Evolutionary conservation across 192 early-diverging fungal species (phyloP).

Genomic region (Dissophora ornata): DNA sequence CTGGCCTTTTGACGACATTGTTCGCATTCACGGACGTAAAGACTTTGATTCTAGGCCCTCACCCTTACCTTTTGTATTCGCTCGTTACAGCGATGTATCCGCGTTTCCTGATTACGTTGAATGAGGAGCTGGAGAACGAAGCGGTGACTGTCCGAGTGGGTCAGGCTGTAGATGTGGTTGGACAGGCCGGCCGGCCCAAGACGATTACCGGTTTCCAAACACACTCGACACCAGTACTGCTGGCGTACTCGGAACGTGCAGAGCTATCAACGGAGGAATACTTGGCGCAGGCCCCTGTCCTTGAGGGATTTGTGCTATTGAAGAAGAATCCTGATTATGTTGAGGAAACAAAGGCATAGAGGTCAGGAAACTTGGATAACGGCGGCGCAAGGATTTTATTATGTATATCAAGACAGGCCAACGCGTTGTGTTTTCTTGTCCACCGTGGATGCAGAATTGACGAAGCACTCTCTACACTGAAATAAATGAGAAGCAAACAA

Average conservation of each 20-base stretch:
- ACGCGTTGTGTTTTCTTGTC: too few species aligned
- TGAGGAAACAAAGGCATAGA: constrained; percentile 72
- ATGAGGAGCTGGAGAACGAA: constrained; percentile 87
- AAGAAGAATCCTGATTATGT: constrained; percentile 93
- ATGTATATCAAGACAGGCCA: constrained; percentile 3
- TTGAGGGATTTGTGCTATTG: constrained; percentile 97
- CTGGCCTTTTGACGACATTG: constrained; percentile 88
- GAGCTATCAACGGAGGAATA: constrained; percentile 99
- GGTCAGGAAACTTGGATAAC: background rate
- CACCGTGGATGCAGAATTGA: too few species aligned
- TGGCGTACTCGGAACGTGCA: constrained; percentile 96
- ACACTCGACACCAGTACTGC: constrained; percentile 95
- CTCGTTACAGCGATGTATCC: constrained; percentile 96
- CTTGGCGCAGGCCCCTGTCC: constrained; percentile 80
- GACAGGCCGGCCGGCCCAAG: constrained; percentile 98
- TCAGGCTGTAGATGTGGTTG: constrained; percentile 99
- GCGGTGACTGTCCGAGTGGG: constrained; percentile 95
- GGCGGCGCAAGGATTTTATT: too few species aligned
- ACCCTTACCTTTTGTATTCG: constrained; percentile 95
- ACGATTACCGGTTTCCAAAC: constrained; percentile 99
- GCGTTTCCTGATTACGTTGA: constrained; percentile 96
- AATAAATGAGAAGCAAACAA: too few species aligned
- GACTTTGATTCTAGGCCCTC: constrained; percentile 87
- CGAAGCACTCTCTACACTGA: too few species aligned
- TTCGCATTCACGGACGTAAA: constrained; percentile 93